Base-by-base conservation (phyloP, 805 yeast species). In the Debaryomyces hansenii region DNA sequence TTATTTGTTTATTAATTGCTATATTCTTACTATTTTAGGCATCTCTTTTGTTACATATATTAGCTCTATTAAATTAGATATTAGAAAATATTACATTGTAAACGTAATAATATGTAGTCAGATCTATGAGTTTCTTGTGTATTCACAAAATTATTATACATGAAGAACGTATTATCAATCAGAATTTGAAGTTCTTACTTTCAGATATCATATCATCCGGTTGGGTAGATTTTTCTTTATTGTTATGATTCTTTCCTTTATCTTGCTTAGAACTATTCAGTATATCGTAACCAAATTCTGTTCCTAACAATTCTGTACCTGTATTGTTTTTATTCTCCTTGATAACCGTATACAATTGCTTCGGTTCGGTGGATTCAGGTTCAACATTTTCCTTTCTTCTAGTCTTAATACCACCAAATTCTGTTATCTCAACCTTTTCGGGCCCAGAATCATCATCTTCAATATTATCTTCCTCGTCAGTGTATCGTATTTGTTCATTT, bases 401-500 rank as follows among this genome's bases (percentile, higher is more conserved):
- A 10, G 40, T n/a, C 12, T 33, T 27, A 5, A 15, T 20, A 14
- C 45, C 39, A 16, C 54, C 50, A 24, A 49, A 36, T 38, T 57
- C 59, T 10, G 49, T 15, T 16, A 57, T 56, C 16, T 41, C 43
- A 14, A 44, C 42, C 40, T 45, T 44, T 20, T 37, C 37, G 1
- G 48, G 40, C 11, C 78, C 83, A 12, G 69, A 73, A 38, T 80
- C 87, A 38, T 80, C 87, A 24, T 24, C 32, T 80, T 66, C 87
- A 57, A 82, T 80, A 27, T 77, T 87, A 37, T 74, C 80, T 50
- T 77, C 72, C 47, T 79, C 86, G 7, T 78, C 80, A 3, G 76
- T 78, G 1, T 74, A 31, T 14, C 16, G 14, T 14, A 59, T 63
- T 4, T 63, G 66, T 1, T 53, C 69, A 12, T 69, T 68, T 5